Percentiles rank a stretch among this genome's conserved stretches.
Conservation (phyloP, 2,329 filamentous ascomycete genomes). For the Clathrospora elynae region DNA sequence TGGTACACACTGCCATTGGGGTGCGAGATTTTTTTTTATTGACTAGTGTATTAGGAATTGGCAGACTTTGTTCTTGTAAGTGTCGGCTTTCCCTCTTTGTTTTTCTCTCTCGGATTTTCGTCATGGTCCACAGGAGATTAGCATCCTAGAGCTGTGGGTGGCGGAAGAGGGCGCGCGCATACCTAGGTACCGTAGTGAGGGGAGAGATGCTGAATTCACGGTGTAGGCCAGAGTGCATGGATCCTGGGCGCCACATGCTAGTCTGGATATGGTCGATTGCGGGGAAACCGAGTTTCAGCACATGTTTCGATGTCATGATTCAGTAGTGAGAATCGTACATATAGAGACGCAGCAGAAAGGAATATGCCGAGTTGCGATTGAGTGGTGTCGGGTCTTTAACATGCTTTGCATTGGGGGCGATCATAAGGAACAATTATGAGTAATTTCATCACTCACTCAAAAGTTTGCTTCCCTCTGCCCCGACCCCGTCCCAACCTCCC, state of each 20-base stretch:
- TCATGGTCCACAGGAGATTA: too few species aligned
- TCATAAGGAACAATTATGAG: too few species aligned
- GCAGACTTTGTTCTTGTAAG: constrained; percentile 27
- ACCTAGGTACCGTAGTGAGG: too few species aligned
- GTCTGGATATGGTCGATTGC: constrained; percentile 35
- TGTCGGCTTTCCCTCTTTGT: not conserved
- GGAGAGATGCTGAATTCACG: constrained; percentile 2
- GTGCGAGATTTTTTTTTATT: too few species aligned
- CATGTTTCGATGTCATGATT: constrained; percentile 36
- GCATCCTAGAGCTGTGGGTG: too few species aligned
- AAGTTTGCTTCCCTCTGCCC: constrained; percentile 31
- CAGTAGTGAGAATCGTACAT: constrained; percentile 3
- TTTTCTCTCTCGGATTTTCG: too few species aligned
- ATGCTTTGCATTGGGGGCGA: too few species aligned
- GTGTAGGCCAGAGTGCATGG: constrained; percentile 29
- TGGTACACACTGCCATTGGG: too few species aligned
- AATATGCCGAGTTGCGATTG: too few species aligned
- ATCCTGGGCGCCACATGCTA: constrained; percentile 35
- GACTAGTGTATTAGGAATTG: too few species aligned
- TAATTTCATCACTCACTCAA: not conserved
- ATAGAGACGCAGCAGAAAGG: not conserved
- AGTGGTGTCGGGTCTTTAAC: too few species aligned
- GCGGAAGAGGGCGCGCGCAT: too few species aligned
- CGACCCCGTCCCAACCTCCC: constrained; percentile 56
- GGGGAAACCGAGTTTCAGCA: constrained; percentile 24